Evolutionary conservation across 106 monocot genomes (phyloP), one percentile per base, ranked within the genome.

Genomic region (Phalaenopsis aphrodite): DNA sequence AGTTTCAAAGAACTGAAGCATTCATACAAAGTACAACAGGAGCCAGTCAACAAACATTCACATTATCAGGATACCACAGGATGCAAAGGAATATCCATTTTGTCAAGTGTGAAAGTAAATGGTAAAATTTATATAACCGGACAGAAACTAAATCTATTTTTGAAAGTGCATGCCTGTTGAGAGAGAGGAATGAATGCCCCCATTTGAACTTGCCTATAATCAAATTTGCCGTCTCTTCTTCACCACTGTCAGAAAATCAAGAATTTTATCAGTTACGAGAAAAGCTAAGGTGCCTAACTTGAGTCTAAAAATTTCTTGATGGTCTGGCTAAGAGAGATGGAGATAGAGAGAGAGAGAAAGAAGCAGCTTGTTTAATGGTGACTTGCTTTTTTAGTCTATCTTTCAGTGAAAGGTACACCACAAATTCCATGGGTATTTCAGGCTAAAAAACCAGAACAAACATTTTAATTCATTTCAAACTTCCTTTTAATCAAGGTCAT

Each of bases 141-240:
- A 39, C 30, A 75, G 55, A 24, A 76, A 75, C 24, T 23, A 52
- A 52, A 52, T 52, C 52, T 14, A 52, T 12, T 52, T 61, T 61
- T 21, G 43, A 74, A 55, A 37, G n/a, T 15, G 41, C 75, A 82
- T 87, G 94, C 97, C 90, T 94, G 84, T 98, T 98, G 16, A 98
- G 77, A 61, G 94, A 94, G 43, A 98, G 87, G 86, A 98, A 98
- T 41, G 97, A 90, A 43, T 98, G 97, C 8, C 97, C 97, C 94
- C 97, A 98, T 78, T 94, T 98, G 79, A 98, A 98, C 87, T 98
- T 98, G 71, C 85, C 84, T 61, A 98, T 78, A 41, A 98, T 66
- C 14, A 87, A 78, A 77, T 94, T 83, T 23, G 86, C 97, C 2
- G 83, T 92, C 37, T 92, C 92, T 69, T 92, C 85, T 78, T 94